Base-by-base conservation (phyloP, 2,329 filamentous ascomycete genomes). In the Cordyceps cateniannulata region DNA sequence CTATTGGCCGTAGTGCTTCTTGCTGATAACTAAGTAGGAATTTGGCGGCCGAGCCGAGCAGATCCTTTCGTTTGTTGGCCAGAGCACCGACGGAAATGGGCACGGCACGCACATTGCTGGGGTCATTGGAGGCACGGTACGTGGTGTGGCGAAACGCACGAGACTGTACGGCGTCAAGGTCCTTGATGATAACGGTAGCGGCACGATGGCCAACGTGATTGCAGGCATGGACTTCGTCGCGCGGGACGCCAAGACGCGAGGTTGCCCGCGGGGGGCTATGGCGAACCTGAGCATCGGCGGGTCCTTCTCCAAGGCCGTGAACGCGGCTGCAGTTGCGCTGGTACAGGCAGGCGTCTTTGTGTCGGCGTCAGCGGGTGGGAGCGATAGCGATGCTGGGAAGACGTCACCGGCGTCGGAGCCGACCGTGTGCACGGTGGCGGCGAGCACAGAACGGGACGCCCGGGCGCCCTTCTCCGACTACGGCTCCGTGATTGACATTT, bases 231-330 rank as follows among this genome's bases (percentile, higher is more conserved):
- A 76, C 69, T 76, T 68, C 51, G 73, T 76, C 6, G 69, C 69
- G 49, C 61, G 64, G 20, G 74, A 77, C 65, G 64, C 68, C 29
- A 59, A 58, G 55, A 49, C 40, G 5, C 49, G 62, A 7, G 69
- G 61, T 62, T 76, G 74, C 69, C 66, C 70, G 64, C 72, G 68
- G 45, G 75, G 77, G 32, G 70, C 74, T 42, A 78, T 82, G 25
- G 75, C 78, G 63, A 81, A 77, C 70, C 78, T 83, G 78, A 80
- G 77, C 16, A 76, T 83, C 5, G 80, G 80, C 29, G 80, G 80
- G 12, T 54, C 65, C 24, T 63, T 42, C 63, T 78, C 77, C 3
- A 60, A 72, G 1, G 68, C 79, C 32, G 66, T 81, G 60, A 83
- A 82, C 73, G 69, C 65, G 27, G 80, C 79, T 10, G 78, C 80